Percentiles rank a stretch among this genome's conserved stretches.
These are phyloP conservation scores for Monosporascus sp. DNA, from an alignment of 2,329 filamentous ascomycete species.

Conservation along the genomic window DNA sequence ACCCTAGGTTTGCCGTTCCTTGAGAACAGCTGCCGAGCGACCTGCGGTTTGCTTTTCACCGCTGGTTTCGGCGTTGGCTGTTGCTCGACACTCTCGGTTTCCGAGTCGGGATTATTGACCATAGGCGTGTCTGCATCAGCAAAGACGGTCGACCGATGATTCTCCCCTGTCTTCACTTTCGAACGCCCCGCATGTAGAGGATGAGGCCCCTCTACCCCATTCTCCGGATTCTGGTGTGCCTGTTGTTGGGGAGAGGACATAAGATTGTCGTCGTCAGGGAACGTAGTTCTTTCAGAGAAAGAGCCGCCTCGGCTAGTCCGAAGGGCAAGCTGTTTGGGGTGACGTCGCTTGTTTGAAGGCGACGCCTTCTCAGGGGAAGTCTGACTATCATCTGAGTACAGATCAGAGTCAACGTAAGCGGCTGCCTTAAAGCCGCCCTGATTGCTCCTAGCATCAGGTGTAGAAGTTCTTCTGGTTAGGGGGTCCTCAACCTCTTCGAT, in stretches of 20 bases:
- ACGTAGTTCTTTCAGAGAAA: conserved; percentile 16
- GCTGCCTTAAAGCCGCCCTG: conserved; percentile 14
- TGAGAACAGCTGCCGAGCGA: conserved; percentile 23
- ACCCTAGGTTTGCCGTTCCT: conserved; percentile 12
- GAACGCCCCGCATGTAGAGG: conserved; percentile 10
- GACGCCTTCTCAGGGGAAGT: conserved; percentile 24
- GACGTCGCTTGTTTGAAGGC: conserved; percentile 17
- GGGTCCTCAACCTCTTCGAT: conserved; percentile 19
- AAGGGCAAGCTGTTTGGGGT: conserved; percentile 16
- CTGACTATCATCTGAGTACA: conserved; percentile 20
- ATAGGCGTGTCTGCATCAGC: conserved; percentile 24
- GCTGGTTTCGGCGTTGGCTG: conserved; percentile 21
- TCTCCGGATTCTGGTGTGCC: conserved; percentile 14
- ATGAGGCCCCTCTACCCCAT: conserved; percentile 14
- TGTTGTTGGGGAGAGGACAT: conserved; percentile 15
- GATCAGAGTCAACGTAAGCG: conserved; percentile 15
- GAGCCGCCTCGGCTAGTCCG: conserved; percentile 18
- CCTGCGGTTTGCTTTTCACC: conserved; percentile 16
- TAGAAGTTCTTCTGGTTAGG: conserved; percentile 24
- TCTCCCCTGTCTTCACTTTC: conserved; percentile 15
- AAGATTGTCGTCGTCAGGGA: conserved; percentile 8
- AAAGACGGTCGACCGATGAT: conserved; percentile 23
- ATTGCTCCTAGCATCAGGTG: conserved; percentile 23
- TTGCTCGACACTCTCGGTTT: conserved; percentile 18
- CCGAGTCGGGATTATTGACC: conserved; percentile 20